Percentiles rank a stretch among this genome's conserved stretches.
phyloP scores from a whole-genome alignment of 257 asterid genomes.

The Lycium ferocissimum region DNA sequence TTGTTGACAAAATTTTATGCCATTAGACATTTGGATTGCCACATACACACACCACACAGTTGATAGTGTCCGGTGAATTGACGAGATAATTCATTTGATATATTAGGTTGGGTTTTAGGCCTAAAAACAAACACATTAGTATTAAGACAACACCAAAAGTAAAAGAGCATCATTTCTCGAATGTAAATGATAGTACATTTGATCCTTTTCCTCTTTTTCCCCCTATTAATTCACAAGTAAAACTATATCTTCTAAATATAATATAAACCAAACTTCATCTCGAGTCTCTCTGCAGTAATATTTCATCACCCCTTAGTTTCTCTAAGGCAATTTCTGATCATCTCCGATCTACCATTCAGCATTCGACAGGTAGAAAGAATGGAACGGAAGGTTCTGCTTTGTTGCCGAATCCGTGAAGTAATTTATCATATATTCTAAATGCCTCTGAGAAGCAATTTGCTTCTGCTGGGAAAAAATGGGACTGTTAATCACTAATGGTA shows the following conservation, averaged over 20 bases:
- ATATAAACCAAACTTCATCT: conserved; percentile 20
- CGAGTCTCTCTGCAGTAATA: neutral
- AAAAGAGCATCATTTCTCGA: neutral
- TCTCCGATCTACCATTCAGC: neutral
- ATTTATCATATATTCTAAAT: conserved; percentile 33
- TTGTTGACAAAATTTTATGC: no score
- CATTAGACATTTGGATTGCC: no score
- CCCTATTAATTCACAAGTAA: conserved; percentile 25
- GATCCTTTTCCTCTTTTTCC: neutral
- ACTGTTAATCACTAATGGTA: conserved; percentile 44
- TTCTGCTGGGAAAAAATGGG: conserved; percentile 43
- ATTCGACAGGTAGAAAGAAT: neutral
- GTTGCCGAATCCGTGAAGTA: conserved; percentile 30
- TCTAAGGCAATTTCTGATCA: neutral
- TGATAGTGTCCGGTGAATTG: neutral
- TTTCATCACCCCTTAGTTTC: neutral
- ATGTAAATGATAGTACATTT: neutral
- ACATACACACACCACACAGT: no score
- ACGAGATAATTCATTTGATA: neutral
- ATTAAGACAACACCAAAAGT: neutral
- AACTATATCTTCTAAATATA: neutral
- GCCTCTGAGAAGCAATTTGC: conserved; percentile 27
- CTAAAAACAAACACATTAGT: neutral
- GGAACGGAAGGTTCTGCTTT: conserved; percentile 1
- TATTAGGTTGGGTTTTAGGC: neutral